Evolutionary conservation across 768 basidiomycete species (phyloP).

Genomic region (Auricularia heimuer): DNA sequence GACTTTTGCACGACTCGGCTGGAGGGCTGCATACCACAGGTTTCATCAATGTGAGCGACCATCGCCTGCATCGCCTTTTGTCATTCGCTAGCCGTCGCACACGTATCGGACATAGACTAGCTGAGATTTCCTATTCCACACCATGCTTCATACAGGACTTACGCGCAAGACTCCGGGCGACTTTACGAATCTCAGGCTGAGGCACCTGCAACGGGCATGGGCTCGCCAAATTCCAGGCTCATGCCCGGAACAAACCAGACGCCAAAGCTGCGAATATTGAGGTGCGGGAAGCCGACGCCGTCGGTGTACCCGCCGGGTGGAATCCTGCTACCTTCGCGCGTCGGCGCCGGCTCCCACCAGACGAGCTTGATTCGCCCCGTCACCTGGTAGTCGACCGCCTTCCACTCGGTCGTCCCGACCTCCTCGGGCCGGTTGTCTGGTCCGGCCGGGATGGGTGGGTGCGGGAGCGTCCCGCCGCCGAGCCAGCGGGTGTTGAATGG

Average conservation of each 20-base stretch:
- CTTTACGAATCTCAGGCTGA: too few species aligned
- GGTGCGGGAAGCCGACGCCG: not conserved
- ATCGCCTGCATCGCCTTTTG: too few species aligned
- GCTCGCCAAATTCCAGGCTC: not conserved
- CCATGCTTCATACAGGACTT: too few species aligned
- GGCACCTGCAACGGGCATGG: not conserved
- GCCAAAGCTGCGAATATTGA: not conserved
- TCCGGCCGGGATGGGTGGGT: constrained; percentile 4
- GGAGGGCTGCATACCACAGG: too few species aligned
- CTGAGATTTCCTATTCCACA: too few species aligned
- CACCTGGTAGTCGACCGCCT: not conserved
- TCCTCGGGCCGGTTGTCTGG: not conserved
- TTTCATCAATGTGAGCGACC: too few species aligned
- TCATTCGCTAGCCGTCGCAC: too few species aligned
- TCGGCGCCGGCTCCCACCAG: not conserved
- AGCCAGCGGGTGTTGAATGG: constrained; percentile 5
- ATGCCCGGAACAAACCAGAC: not conserved
- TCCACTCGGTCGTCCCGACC: not conserved
- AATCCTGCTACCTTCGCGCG: not conserved
- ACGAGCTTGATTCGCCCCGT: not conserved
- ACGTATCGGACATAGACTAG: too few species aligned
- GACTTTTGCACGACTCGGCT: too few species aligned
- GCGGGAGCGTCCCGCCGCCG: not conserved
- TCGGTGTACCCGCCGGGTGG: not conserved
- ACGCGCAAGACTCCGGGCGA: too few species aligned